Percentiles rank a stretch among this genome's conserved stretches.
Conservation (phyloP, 371 early-diverging fungal genomes). For the Umbelopsis sp. region DNA sequence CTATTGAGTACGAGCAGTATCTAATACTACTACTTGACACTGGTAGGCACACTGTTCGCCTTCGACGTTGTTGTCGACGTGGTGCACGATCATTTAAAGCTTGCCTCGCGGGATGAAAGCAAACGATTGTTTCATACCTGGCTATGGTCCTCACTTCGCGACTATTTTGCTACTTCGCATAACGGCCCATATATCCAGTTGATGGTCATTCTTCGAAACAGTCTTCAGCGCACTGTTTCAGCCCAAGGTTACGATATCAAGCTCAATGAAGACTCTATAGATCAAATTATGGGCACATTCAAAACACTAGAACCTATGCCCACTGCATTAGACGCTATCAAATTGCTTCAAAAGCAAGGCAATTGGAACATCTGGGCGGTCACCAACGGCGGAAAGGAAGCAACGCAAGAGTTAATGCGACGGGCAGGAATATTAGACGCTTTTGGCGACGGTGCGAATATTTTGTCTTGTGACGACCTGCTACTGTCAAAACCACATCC, state of each 20-base stretch:
- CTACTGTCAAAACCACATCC: constrained; percentile 46
- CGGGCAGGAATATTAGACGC: constrained; percentile 4
- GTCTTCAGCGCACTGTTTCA: constrained; percentile 27
- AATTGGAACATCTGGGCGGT: constrained; percentile 46
- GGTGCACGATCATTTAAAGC: constrained; percentile 18
- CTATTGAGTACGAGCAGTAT: not conserved
- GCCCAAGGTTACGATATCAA: constrained; percentile 19
- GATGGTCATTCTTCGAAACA: constrained; percentile 24
- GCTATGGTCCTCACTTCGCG: constrained; percentile 31
- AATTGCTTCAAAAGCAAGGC: constrained; percentile 20
- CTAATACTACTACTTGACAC: not conserved
- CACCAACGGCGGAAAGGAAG: constrained; percentile 24
- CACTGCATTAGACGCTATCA: constrained; percentile 27
- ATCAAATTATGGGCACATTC: constrained; percentile 29
- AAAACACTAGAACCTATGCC: constrained; percentile 22
- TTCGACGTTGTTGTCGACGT: constrained; percentile 34
- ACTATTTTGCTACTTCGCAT: constrained; percentile 42
- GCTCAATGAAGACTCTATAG: constrained; percentile 13
- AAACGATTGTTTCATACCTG: constrained; percentile 30
- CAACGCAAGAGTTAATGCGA: constrained; percentile 23
- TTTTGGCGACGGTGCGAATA: constrained; percentile 23
- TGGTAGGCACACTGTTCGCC: constrained; percentile 34
- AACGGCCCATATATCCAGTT: constrained; percentile 38
- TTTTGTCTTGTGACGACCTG: constrained; percentile 41
- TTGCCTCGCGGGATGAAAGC: not conserved